Evolutionary conservation across 495 filamentous ascomycete species (phyloP).

Genomic region (Talaromyces nanjingensis): DNA sequence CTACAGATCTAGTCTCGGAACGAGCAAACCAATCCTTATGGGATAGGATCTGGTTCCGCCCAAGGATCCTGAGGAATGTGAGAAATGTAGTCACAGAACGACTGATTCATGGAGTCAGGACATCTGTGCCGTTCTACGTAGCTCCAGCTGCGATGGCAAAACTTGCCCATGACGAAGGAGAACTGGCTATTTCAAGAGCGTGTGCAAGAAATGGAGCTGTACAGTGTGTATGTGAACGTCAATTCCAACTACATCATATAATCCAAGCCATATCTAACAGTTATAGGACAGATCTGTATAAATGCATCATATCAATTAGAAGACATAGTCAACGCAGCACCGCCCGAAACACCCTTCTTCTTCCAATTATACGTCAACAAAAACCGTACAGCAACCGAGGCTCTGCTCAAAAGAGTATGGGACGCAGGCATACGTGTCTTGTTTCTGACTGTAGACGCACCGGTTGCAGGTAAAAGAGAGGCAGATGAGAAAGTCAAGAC

Average conservation of each 20-base stretch:
- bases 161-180: conserved; percentile 60
- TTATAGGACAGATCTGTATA: conserved; percentile 24
- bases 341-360: conserved; percentile 38
- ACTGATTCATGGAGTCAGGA: conserved; percentile 30
- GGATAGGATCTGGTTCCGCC: conserved; percentile 53
- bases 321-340: conserved; percentile 50
- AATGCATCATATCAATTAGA: conserved; percentile 53
- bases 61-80: conserved; percentile 51
- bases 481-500: conserved; percentile 59
- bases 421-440: conserved; percentile 54
- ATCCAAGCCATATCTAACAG: neutral
- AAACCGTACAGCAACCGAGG: conserved; percentile 49
- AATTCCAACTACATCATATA: neutral
- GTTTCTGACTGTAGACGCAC: conserved; percentile 78
- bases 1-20: conserved; percentile 58
- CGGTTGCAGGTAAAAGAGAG: conserved; percentile 79
- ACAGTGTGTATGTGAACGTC: conserved; percentile 27
- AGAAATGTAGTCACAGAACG: conserved; percentile 37
- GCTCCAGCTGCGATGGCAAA: conserved; percentile 59
- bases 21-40: conserved; percentile 40
- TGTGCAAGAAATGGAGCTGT: conserved; percentile 41
- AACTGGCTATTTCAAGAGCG: conserved; percentile 53
- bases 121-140: conserved; percentile 49
- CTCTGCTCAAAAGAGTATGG: conserved; percentile 32
- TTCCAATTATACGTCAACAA: conserved; percentile 74